Percentiles rank a stretch among this genome's conserved stretches.
Conservation (phyloP, 768 basidiomycete genomes). For the Kockovaella imperatae region DNA sequence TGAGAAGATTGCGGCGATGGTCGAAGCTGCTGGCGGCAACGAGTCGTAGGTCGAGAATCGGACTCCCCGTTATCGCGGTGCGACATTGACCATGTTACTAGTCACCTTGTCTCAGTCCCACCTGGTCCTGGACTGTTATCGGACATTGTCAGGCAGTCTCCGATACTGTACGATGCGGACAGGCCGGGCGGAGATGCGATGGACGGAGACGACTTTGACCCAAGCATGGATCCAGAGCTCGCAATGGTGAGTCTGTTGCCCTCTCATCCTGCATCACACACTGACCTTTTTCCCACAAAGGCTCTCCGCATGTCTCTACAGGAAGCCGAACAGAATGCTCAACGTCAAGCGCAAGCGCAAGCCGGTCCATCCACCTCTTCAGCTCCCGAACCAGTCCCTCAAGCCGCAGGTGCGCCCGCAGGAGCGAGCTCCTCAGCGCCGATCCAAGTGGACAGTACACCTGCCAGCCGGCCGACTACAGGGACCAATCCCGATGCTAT, state of each 20-base stretch:
- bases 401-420: constrained; percentile 15
- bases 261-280: not conserved
- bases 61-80: not conserved
- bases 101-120: constrained; percentile 72
- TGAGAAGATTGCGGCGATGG: constrained; percentile 64
- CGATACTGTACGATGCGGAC: constrained; percentile 71
- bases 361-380: constrained; percentile 10
- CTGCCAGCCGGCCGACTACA: constrained; percentile 37
- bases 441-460: constrained; percentile 40
- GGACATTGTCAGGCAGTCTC: constrained; percentile 69
- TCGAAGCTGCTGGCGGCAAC: constrained; percentile 58
- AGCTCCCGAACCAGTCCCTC: constrained; percentile 26
- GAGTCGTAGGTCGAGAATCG: constrained; percentile 28
- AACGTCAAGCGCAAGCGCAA: constrained; percentile 11
- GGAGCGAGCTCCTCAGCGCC: constrained; percentile 32
- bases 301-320: constrained; percentile 96
- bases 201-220: constrained; percentile 57
- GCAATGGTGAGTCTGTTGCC: constrained; percentile 64
- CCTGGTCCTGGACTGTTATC: constrained; percentile 71
- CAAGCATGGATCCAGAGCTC: constrained; percentile 88
- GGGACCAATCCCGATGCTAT: constrained; percentile 36
- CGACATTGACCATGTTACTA: constrained; percentile 34
- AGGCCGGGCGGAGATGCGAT: constrained; percentile 58
- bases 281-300: constrained; percentile 49
- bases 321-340: constrained; percentile 47